Conservation (phyloP, 805 yeast genomes). For the Wickerhamomyces strasburgensis region DNA sequence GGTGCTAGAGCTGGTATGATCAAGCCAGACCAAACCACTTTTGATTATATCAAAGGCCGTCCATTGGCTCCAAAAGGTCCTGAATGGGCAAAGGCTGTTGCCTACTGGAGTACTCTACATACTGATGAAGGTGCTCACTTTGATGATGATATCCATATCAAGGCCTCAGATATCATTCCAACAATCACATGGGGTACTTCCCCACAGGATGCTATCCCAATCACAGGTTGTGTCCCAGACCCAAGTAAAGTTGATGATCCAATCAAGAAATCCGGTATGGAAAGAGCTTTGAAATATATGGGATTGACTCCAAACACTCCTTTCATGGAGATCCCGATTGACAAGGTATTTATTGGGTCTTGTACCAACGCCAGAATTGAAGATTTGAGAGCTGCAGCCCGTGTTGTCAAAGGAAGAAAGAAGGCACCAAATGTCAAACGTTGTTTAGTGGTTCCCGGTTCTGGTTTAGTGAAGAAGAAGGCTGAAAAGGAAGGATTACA, state of each 20-base stretch:
- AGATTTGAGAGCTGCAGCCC: constrained; percentile 93
- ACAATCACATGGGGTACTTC: constrained; percentile 99
- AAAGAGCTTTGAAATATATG: constrained; percentile 88
- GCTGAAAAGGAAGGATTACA: constrained; percentile 96
- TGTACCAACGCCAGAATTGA: constrained; percentile 98
- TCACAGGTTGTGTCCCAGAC: constrained; percentile 86
- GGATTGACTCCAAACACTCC: constrained; percentile 84
- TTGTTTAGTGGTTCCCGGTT: constrained; percentile 95
- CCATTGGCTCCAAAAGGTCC: constrained; percentile 92
- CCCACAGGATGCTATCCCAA: constrained; percentile 97
- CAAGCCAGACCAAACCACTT: constrained; percentile 87
- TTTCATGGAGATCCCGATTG: constrained; percentile 67
- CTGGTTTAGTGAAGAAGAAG: constrained; percentile 88
- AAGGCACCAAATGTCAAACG: constrained; percentile 76
- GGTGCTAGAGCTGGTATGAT: constrained; percentile 99
- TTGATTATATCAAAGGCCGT: constrained; percentile 84
- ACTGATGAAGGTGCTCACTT: constrained; percentile 89
- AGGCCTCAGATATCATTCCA: constrained; percentile 84
- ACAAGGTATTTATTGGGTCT: constrained; percentile 95
- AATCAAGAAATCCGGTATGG: constrained; percentile 75
- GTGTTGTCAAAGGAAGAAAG: constrained; percentile 83
- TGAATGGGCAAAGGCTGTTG: constrained; percentile 92
- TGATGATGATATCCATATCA: constrained; percentile 75
- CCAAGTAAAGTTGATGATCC: constrained; percentile 73
- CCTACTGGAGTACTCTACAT: constrained; percentile 84